These are phyloP conservation scores for Tricholoma sp. DNA, from an alignment of 768 basidiomycete species.

Conservation along the genomic window DNA sequence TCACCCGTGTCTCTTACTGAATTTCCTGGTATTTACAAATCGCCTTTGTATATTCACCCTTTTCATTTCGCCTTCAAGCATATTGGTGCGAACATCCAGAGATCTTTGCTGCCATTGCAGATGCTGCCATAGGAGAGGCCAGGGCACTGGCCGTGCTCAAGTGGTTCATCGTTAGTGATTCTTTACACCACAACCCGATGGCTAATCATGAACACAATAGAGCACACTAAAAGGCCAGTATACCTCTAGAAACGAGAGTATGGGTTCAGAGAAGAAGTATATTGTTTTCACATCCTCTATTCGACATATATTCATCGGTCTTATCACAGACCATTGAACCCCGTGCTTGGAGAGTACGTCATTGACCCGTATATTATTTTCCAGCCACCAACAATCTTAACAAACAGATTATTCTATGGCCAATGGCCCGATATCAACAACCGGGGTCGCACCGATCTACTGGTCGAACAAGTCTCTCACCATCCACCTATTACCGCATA, in stretches of 20 bases:
- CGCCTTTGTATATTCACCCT: conserved; percentile 3
- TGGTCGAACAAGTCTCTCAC: conserved; percentile 96
- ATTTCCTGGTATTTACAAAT: conserved; percentile 62
- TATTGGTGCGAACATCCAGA: conserved; percentile 97
- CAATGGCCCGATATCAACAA: conserved; percentile 61
- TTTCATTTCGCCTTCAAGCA: conserved; percentile 38
- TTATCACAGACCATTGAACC: conserved; percentile 79
- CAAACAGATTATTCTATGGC: conserved; percentile 75
- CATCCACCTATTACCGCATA: conserved; percentile 89
- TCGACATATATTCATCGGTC: conserved; percentile 4
- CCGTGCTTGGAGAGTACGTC: conserved; percentile 86
- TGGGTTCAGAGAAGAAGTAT: conserved; percentile 97
- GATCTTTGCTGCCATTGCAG: conserved; percentile 81
- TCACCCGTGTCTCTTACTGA: conserved; percentile 89
- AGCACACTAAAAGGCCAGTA: conserved; percentile 94
- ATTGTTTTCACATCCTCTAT: conserved; percentile 16
- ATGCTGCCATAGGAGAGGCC: conserved; percentile 67
- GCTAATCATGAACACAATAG: conserved; percentile 26
- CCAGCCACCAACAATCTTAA: neutral
- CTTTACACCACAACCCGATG: neutral
- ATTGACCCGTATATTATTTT: neutral
- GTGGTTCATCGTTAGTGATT: conserved; percentile 83
- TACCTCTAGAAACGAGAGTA: conserved; percentile 89
- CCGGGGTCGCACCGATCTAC: conserved; percentile 76
- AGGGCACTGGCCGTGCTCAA: conserved; percentile 76